Evolutionary conservation across 1,139 yeast species (phyloP), one percentile per base, ranked within the genome.

Genomic region (Kodamaea derodonti): DNA sequence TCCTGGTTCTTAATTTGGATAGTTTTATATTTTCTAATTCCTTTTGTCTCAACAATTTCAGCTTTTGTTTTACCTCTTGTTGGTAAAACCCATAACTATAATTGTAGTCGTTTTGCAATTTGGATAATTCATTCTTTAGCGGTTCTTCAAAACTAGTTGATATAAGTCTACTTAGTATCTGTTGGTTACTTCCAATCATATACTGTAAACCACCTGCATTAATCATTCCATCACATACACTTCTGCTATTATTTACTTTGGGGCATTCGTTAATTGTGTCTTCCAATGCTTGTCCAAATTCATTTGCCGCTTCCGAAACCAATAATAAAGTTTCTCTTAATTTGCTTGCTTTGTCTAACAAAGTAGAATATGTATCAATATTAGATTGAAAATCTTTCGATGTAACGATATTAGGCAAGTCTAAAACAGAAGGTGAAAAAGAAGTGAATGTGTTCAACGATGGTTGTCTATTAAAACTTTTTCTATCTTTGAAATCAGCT

Each of bases 201-300:
- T 76, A 81, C 48, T 86, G 92, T 38, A 87, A 60, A 1, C 95
- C 95, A 28, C 88, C 84, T 1, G 92, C 86, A 31, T 80, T 74
- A 45, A 78, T 61, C 13, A 86, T 57, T 4, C 88, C 87, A 46
- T 82, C 84, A 2, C 81, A 73, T 0, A 81, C 77, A 16, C 62
- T 59, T 12, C 77, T 82, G 22, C 79, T 69, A 24, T 90, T 88
- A 51, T 80, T 79, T 37, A 82, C 73, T 36, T 79, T 71, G 1
- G 95, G 85, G 39, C 80, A 71, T 20, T 71, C 72, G 33, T 48
- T 50, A 14, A 62, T 53, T n/a, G 58, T 49, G 32, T 59, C 65
- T 49, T 85, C 95, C 40, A 86, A 60, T 1, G 92, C 79, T 6
- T 66, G 64, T 0, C 95, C 95, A 54, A 87, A 78, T 35, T 76